Evolutionary conservation across 768 basidiomycete genomes (phyloP).

Genomic region (Leccinellum rugosiceps): DNA sequence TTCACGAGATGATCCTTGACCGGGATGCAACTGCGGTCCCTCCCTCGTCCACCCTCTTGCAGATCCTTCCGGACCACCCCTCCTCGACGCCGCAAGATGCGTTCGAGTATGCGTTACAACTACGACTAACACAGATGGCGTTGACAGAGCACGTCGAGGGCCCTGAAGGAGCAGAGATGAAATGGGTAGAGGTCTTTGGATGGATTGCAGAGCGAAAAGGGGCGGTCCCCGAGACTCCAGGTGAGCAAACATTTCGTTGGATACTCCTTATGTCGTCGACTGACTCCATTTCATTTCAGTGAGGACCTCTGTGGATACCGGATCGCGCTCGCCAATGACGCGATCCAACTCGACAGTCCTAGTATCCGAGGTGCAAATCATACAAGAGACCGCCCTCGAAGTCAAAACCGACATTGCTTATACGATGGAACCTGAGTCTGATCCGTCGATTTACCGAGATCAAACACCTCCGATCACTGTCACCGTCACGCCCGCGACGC

Average conservation of each 20-base stretch:
- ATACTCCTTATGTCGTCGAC: background rate
- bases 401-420: slow-evolving; percentile 1
- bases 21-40: slow-evolving; percentile 34
- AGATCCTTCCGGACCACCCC: slow-evolving; percentile 46
- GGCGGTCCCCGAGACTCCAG: slow-evolving; percentile 22
- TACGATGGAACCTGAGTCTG: slow-evolving; percentile 2
- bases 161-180: slow-evolving; percentile 73
- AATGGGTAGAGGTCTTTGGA: slow-evolving; percentile 80
- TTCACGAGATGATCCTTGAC: slow-evolving; percentile 30
- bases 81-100: slow-evolving; percentile 50
- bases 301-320: slow-evolving; percentile 31
- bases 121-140: slow-evolving; percentile 82
- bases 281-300: slow-evolving; percentile 8
- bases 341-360: slow-evolving; percentile 13
- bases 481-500: slow-evolving; percentile 61
- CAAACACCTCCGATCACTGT: slow-evolving; percentile 48
- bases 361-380: slow-evolving; percentile 5
- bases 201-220: slow-evolving; percentile 74
- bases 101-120: slow-evolving; percentile 78
- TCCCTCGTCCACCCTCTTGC: slow-evolving; percentile 40
- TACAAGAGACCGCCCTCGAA: slow-evolving; percentile 11
- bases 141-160: slow-evolving; percentile 83
- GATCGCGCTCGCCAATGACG: slow-evolving; percentile 26
- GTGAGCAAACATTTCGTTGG: slow-evolving; percentile 14
- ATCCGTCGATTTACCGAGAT: background rate